Percentiles rank a stretch among this genome's conserved stretches.
Conservation (phyloP, 768 basidiomycete species). For the Rickenella mellea region DNA sequence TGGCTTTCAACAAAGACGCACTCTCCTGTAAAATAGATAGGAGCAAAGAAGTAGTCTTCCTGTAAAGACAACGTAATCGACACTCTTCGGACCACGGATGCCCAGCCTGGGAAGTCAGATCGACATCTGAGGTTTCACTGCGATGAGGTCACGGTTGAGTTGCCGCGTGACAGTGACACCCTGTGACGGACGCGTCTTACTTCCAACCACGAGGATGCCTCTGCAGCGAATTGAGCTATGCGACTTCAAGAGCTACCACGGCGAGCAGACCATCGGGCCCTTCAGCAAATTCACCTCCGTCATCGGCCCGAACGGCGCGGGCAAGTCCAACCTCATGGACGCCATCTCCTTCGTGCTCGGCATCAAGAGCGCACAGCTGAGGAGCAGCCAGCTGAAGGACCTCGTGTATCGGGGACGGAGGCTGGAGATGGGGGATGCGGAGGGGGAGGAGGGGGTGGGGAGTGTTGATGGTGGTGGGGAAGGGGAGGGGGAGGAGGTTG, state of each 20-base stretch:
- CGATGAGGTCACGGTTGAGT: too few relatives aligned
- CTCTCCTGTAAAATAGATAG: too few relatives aligned
- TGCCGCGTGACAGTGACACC: too few relatives aligned
- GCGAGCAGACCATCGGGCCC: slow-evolving; percentile 81
- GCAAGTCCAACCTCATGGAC: slow-evolving; percentile 99
- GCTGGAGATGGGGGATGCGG: slow-evolving; percentile 44
- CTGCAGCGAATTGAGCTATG: slow-evolving; percentile 80
- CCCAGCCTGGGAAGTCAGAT: too few relatives aligned
- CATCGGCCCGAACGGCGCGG: slow-evolving; percentile 98
- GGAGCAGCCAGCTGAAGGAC: slow-evolving; percentile 90
- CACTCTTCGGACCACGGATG: too few relatives aligned
- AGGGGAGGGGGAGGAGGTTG: slow-evolving; percentile 37
- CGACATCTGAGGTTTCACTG: too few relatives aligned
- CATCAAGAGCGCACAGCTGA: slow-evolving; percentile 85
- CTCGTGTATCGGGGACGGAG: slow-evolving; percentile 87
- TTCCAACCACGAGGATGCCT: slow-evolving; percentile 42
- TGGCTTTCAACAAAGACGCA: too few relatives aligned
- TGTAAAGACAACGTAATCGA: too few relatives aligned
- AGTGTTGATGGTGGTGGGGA: slow-evolving; percentile 42
- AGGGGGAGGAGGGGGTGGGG: slow-evolving; percentile 34
- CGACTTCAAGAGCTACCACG: slow-evolving; percentile 96
- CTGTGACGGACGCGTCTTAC: background rate
- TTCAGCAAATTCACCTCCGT: slow-evolving; percentile 92
- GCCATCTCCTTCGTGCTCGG: slow-evolving; percentile 99
- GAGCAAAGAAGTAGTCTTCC: too few relatives aligned